phyloP scores from a whole-genome alignment of 805 yeast genomes.

The Ogataea methanolica region DNA sequence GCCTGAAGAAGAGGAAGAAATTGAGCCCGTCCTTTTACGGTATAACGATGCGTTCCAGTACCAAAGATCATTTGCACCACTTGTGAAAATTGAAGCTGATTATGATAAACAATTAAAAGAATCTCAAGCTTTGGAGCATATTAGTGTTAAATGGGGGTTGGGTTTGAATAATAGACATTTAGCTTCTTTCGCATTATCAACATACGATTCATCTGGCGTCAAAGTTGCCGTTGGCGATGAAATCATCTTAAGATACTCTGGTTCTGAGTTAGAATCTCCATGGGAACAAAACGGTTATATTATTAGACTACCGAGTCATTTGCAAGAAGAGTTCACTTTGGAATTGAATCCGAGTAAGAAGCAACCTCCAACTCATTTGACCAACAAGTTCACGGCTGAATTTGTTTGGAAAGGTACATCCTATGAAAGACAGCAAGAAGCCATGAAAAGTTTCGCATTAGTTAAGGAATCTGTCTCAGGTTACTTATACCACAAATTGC shows the following conservation, averaged over 20 bases:
- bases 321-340: conserved; percentile 63
- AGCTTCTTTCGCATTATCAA: conserved; percentile 65
- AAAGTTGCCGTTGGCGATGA: conserved; percentile 85
- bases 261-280: conserved; percentile 42
- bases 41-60: conserved; percentile 82
- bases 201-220: conserved; percentile 59
- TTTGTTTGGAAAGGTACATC: conserved; percentile 87
- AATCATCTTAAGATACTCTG: conserved; percentile 61
- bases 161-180: conserved; percentile 61
- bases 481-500: conserved; percentile 66
- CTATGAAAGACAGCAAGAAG: conserved; percentile 78
- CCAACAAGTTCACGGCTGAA: conserved; percentile 72
- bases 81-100: conserved; percentile 78
- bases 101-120: conserved; percentile 71
- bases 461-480: conserved; percentile 66
- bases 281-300: conserved; percentile 78
- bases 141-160: conserved; percentile 68
- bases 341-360: conserved; percentile 49
- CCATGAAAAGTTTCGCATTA: conserved; percentile 67
- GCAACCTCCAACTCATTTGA: conserved; percentile 54
- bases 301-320: conserved; percentile 62
- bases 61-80: conserved; percentile 79
- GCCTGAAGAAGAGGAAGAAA: conserved; percentile 49
- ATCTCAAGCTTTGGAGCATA: conserved; percentile 69
- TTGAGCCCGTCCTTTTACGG: conserved; percentile 68